phyloP scores from a whole-genome alignment of 2,329 filamentous ascomycete genomes.

The Westerdykella ornata region DNA sequence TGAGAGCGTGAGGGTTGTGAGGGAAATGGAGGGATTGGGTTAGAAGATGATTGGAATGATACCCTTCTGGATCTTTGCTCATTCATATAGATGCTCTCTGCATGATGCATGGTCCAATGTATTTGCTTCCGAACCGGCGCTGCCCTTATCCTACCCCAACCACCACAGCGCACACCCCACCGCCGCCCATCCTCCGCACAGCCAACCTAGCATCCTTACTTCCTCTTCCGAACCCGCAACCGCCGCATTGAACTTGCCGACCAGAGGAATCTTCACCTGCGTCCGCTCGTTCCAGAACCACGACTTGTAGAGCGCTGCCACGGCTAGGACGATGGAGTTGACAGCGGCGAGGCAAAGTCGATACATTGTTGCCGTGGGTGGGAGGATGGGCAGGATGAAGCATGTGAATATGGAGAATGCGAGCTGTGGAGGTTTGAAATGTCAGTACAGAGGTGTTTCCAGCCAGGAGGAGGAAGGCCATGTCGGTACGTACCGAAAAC shows the following conservation, averaged over 20 bases:
- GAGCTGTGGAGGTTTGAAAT: too few species aligned
- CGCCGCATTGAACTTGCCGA: constrained; percentile 35
- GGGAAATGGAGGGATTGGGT: constrained; percentile 17
- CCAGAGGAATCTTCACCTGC: constrained; percentile 31
- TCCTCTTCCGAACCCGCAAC: constrained; percentile 28
- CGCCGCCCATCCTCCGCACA: constrained; percentile 17
- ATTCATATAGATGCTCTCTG: too few species aligned
- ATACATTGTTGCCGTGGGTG: not conserved
- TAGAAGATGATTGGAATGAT: too few species aligned
- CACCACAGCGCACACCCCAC: constrained; percentile 14
- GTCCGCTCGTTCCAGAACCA: constrained; percentile 30
- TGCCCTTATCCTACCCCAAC: too few species aligned
- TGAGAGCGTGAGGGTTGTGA: constrained; percentile 27
- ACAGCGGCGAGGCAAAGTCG: constrained; percentile 7
- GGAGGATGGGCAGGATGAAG: constrained; percentile 13
- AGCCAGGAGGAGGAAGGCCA: not conserved
- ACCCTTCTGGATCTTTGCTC: too few species aligned
- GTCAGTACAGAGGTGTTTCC: not conserved
- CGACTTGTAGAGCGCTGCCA: constrained; percentile 23
- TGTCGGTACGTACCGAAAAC: constrained; percentile 21
- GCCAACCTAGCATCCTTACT: constrained; percentile 17
- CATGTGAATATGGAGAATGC: constrained; percentile 20
- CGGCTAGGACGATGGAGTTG: constrained; percentile 11
- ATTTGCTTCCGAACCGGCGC: too few species aligned
- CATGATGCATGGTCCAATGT: too few species aligned